Conservation (phyloP, 179 eudicot species). For the Actinidia arguta region DNA sequence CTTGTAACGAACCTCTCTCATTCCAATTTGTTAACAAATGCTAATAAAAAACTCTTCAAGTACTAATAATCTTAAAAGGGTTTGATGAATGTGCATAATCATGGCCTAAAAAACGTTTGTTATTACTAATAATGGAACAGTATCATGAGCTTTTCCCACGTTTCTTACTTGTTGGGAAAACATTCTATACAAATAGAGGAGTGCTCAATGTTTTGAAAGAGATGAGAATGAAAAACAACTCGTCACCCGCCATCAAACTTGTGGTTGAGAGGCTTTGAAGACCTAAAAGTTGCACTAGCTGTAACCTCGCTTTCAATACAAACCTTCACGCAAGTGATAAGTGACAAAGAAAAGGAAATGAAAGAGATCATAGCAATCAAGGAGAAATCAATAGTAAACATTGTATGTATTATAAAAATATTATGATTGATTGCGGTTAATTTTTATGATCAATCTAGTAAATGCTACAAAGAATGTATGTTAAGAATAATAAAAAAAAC, state of each 20-base stretch:
- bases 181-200: background rate
- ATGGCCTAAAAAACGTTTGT: background rate
- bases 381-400: too few species aligned
- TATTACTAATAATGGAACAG: background rate
- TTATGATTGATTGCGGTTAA: too few species aligned
- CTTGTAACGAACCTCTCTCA: constrained; percentile 5
- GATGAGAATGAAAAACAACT: background rate
- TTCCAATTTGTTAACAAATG: background rate
- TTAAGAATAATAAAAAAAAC: too few species aligned
- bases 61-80: too few species aligned
- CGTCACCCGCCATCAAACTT: background rate
- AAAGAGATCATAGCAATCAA: too few species aligned
- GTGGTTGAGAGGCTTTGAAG: constrained; percentile 8
- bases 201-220: background rate
- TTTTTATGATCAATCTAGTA: too few species aligned
- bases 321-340: constrained; percentile 22
- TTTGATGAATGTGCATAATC: too few species aligned
- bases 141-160: constrained; percentile 5
- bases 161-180: constrained; percentile 11
- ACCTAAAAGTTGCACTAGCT: background rate
- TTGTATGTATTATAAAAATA: too few species aligned
- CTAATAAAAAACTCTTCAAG: background rate
- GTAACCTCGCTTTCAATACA: constrained; percentile 21
- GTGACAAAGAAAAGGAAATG: background rate
- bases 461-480: too few species aligned